These are phyloP conservation scores for Colletotrichum falcatum DNA, from an alignment of 2,329 filamentous ascomycete species.

Conservation along the genomic window DNA sequence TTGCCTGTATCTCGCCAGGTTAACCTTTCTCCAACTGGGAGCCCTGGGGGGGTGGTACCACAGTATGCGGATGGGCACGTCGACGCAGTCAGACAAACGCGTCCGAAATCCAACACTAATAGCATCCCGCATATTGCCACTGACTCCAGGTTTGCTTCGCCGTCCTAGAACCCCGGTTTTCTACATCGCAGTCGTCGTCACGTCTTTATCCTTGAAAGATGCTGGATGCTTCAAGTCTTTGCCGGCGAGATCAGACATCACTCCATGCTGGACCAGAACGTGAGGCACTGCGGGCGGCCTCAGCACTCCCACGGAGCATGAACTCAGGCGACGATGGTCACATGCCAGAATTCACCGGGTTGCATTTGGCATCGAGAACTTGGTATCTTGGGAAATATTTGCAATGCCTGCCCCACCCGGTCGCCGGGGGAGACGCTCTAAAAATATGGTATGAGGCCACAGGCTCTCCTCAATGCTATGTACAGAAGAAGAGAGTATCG, in stretches of 20 bases:
- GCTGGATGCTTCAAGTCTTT: background rate
- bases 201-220: background rate
- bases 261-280: background rate
- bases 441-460: too few relatives aligned
- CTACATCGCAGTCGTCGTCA: background rate
- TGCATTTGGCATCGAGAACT: background rate
- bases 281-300: background rate
- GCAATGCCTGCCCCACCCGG: constrained; percentile 4
- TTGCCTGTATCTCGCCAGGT: constrained; percentile 1
- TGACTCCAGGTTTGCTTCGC: background rate
- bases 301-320: too few relatives aligned
- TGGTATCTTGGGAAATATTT: constrained; percentile 18
- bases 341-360: rapidly evolving
- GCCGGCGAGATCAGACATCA: background rate
- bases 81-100: background rate
- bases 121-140: background rate
- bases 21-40: constrained; percentile 24
- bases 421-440: too few relatives aligned
- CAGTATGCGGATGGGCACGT: background rate
- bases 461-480: too few relatives aligned
- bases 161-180: constrained; percentile 1
- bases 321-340: too few relatives aligned
- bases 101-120: background rate
- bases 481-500: constrained; percentile 19
- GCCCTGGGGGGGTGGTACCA: constrained; percentile 1